Evolutionary conservation across 768 basidiomycete genomes (phyloP), one percentile per base, ranked within the genome.

Genomic region (Suillus americanus): DNA sequence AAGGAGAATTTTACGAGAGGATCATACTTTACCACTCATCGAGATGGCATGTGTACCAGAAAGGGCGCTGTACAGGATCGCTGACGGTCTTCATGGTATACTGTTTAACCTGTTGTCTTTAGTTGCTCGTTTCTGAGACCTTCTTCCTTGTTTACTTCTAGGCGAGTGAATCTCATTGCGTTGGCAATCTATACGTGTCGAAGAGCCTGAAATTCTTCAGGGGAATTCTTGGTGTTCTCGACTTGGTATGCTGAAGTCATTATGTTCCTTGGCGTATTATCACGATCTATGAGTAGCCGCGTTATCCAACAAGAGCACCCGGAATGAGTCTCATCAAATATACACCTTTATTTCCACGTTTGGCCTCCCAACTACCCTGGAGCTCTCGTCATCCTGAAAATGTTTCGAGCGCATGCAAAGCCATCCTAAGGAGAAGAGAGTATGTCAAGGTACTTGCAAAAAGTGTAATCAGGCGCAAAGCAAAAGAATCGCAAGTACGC

Each of bases 401-500:
- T 30, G 16, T 20, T 20, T 33, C 40, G 13, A 62, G 41, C n/a
- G 35, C 6, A 1, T 62, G 62, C 20, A 63, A 55, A 56, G 60
- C 25, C 4, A n/a, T 55, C 6, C 59, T 61, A 0, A 53, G 73
- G 41, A 71, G 64, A 45, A 66, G 33, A 35, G 53, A 64, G 63
- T 74, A 10, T n/a, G 66, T 73, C 0, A 53, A 71, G 5, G 16
- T 73, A 33, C 67, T 73, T 33, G 62, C 66, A 10, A 70, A 73
- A 2, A 68, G 73, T 30, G 60, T 68, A 1, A 5, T 65, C 30
- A 67, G 73, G 7, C 72, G 72, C 43, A 70, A 57, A 56, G n/a
- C 62, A 45, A 62, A 63, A 33, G 54, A 66, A 41, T 65, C 66
- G 45, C 71, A 61, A 6, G 20, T 65, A 40, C 45, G 7, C 25